Evolutionary conservation across 805 yeast species (phyloP).

Genomic region (Sugiyamaella mastotermitis): DNA sequence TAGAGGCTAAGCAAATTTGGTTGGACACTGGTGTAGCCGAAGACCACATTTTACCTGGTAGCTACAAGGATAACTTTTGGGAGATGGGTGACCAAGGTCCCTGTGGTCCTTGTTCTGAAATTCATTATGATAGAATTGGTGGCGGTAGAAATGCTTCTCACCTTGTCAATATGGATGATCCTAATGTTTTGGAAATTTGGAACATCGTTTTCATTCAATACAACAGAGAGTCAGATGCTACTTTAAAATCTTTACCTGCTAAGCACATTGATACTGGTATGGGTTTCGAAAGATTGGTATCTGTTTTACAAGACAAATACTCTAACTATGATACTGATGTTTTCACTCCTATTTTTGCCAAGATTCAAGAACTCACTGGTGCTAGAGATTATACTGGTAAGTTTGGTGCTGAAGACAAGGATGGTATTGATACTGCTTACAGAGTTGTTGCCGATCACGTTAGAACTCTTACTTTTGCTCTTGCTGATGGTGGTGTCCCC

Average conservation of each 20-base stretch:
- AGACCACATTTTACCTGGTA: slow-evolving; percentile 89
- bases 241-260: slow-evolving; percentile 79
- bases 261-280: slow-evolving; percentile 97
- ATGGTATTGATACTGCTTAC: slow-evolving; percentile 96
- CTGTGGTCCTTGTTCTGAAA: slow-evolving; percentile 98
- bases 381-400: slow-evolving; percentile 87
- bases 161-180: slow-evolving; percentile 94
- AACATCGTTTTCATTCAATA: slow-evolving; percentile 94
- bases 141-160: slow-evolving; percentile 94
- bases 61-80: slow-evolving; percentile 93
- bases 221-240: slow-evolving; percentile 86
- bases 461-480: slow-evolving; percentile 91
- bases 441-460: slow-evolving; percentile 98
- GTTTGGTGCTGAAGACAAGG: slow-evolving; percentile 81
- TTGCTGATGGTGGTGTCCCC: slow-evolving; percentile 99
- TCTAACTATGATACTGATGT: slow-evolving; percentile 98
- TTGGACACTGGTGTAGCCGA: slow-evolving; percentile 79
- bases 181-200: slow-evolving; percentile 97
- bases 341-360: slow-evolving; percentile 78
- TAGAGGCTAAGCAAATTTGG: slow-evolving; percentile 90
- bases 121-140: slow-evolving; percentile 97
- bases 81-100: slow-evolving; percentile 99
- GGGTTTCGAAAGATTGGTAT: slow-evolving; percentile 97
- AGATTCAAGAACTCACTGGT: slow-evolving; percentile 88
- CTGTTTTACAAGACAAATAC: slow-evolving; percentile 81